Conservation (phyloP, 2,329 filamentous ascomycete genomes). For the Penicillium sp. region DNA sequence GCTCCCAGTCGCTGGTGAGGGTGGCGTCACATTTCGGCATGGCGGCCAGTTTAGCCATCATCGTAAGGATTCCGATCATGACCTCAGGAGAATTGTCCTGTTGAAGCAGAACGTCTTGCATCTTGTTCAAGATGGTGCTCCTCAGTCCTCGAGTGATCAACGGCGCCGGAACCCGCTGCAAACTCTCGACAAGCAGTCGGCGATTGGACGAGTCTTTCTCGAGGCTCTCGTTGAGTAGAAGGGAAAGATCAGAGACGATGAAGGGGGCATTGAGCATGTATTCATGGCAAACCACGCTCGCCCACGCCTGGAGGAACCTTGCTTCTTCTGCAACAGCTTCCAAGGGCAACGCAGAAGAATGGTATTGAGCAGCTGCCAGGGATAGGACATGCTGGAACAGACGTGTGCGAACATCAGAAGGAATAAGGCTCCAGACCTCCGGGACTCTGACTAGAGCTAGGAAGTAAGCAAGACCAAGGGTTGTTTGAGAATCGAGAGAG, state of each 20-base stretch:
- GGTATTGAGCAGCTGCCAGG: conserved; percentile 33
- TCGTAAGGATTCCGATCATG: conserved; percentile 35
- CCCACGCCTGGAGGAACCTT: conserved; percentile 40
- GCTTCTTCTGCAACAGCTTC: conserved; percentile 29
- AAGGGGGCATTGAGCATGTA: conserved; percentile 37
- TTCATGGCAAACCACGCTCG: conserved; percentile 39
- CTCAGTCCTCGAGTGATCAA: conserved; percentile 41
- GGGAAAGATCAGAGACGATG: conserved; percentile 36
- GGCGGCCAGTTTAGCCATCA: conserved; percentile 43
- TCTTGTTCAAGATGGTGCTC: conserved; percentile 34
- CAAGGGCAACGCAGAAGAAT: conserved; percentile 23
- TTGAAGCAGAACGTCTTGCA: conserved; percentile 35
- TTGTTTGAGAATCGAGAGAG: conserved; percentile 30
- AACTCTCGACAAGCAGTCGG: conserved; percentile 34
- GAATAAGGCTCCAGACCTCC: conserved; percentile 30
- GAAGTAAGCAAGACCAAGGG: conserved; percentile 37
- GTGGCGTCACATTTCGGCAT: conserved; percentile 40
- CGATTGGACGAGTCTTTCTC: conserved; percentile 31
- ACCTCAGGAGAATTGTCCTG: conserved; percentile 28
- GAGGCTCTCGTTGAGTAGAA: conserved; percentile 35
- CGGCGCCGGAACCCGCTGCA: conserved; percentile 38
- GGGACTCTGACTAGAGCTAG: conserved; percentile 35
- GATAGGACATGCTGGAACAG: conserved; percentile 37
- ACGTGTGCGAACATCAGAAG: conserved; percentile 30
- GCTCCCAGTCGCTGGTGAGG: conserved; percentile 38